These are phyloP conservation scores for Anethum foeniculum DNA, from an alignment of 140 eudicot species.

Conservation along the genomic window DNA sequence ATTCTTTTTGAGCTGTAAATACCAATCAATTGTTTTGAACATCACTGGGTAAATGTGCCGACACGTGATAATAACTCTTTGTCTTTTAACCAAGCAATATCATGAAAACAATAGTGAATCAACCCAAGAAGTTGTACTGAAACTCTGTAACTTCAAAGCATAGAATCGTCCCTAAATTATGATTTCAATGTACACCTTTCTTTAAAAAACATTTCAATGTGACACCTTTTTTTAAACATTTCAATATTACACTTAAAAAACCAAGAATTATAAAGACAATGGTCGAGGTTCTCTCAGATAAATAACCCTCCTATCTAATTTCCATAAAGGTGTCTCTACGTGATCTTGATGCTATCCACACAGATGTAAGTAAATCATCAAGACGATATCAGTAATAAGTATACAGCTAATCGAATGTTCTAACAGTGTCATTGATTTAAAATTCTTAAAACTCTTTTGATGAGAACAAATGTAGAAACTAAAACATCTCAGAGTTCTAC, in stretches of 20 bases:
- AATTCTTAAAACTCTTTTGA: neutral
- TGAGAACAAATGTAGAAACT: neutral
- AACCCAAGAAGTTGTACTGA: neutral
- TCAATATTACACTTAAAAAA: neutral
- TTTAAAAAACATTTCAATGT: neutral
- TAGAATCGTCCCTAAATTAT: neutral
- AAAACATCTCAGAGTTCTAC: neutral
- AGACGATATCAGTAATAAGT: neutral
- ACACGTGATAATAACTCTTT: neutral
- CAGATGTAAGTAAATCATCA: neutral
- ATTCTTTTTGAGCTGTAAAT: neutral
- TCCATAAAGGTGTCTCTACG: neutral
- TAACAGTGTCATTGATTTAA: neutral
- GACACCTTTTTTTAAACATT: neutral
- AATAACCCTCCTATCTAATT: neutral
- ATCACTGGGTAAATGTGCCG: neutral
- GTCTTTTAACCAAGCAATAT: neutral
- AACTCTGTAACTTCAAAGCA: neutral
- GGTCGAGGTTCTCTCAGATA: neutral
- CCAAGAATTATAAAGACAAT: neutral
- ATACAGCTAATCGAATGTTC: neutral
- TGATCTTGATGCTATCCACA: neutral
- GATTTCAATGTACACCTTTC: neutral
- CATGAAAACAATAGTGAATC: neutral
- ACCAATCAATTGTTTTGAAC: neutral